phyloP scores from a whole-genome alignment of 2,329 filamentous ascomycete species.

The Magnaporthales sp. region DNA sequence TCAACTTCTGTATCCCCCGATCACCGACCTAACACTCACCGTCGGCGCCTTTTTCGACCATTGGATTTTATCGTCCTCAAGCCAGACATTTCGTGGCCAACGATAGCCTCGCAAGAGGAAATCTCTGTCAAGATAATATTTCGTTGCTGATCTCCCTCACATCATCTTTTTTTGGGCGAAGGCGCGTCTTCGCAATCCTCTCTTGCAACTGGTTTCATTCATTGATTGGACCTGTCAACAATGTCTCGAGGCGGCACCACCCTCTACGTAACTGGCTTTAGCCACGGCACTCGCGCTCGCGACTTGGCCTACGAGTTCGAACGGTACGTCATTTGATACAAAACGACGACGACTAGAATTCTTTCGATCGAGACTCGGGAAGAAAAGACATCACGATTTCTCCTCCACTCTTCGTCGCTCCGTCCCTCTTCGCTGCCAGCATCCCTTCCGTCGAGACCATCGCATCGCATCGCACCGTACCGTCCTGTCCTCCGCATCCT shows the following conservation, averaged over 20 bases:
- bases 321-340: conserved; percentile 75
- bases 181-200: not conserved
- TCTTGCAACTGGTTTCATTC: not conserved
- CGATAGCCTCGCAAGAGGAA: not conserved
- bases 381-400: conserved; percentile 10
- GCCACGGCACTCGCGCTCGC: conserved; percentile 95
- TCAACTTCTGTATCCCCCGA: conserved; percentile 1
- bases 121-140: not conserved
- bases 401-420: conserved; percentile 14
- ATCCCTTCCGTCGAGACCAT: conserved; percentile 3
- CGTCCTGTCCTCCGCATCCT: conserved; percentile 11
- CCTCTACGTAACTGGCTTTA: conserved; percentile 98
- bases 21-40: not conserved
- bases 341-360: conserved; percentile 39
- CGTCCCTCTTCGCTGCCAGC: conserved; percentile 4
- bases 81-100: not conserved
- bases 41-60: not conserved
- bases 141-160: not conserved
- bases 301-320: conserved; percentile 99
- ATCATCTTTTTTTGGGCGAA: not conserved
- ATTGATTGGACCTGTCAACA: conserved; percentile 15
- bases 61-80: not conserved
- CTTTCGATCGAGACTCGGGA: conserved; percentile 32
- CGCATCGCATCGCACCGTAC: not conserved
- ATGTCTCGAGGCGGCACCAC: conserved; percentile 95